phyloP scores from a whole-genome alignment of 1,284 basidiomycete genomes.

The Apiotrichum akiyoshidainum region DNA sequence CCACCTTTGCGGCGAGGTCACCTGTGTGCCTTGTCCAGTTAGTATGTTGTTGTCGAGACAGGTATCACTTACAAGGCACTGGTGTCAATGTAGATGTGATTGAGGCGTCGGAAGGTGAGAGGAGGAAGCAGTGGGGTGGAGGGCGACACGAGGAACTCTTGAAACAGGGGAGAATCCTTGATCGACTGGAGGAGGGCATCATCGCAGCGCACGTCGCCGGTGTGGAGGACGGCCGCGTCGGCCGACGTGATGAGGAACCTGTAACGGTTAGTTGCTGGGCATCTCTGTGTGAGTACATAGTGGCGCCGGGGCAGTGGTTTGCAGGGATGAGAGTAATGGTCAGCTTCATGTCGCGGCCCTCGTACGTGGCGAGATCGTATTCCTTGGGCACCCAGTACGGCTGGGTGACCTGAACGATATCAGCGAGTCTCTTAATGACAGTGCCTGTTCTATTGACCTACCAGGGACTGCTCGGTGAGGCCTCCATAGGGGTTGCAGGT shows the following conservation, averaged over 20 bases:
- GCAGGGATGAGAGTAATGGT: conserved; percentile 80
- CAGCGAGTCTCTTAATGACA: not conserved
- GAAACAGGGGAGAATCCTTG: conserved; percentile 64
- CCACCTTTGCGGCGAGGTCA: conserved; percentile 70
- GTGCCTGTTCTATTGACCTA: conserved; percentile 26
- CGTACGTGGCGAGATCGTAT: conserved; percentile 57
- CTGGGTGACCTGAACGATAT: conserved; percentile 25
- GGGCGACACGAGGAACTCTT: conserved; percentile 60
- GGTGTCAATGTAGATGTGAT: conserved; percentile 85
- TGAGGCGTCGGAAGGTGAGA: conserved; percentile 49
- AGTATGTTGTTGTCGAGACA: not conserved
- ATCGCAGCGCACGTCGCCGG: conserved; percentile 88
- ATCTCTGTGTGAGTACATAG: conserved; percentile 58
- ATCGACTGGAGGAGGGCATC: conserved; percentile 69
- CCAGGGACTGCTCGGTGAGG: conserved; percentile 22
- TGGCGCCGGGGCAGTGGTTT: conserved; percentile 89
- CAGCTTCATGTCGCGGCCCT: conserved; percentile 54
- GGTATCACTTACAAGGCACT: conserved; percentile 39
- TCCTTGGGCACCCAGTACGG: conserved; percentile 56
- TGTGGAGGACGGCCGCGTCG: conserved; percentile 74
- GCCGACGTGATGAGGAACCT: conserved; percentile 84
- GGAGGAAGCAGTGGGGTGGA: not conserved
- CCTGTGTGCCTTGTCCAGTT: not conserved
- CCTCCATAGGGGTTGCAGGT: not conserved
- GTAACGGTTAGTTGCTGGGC: not conserved